Evolutionary conservation across 1,139 yeast genomes (phyloP), one percentile per base, ranked within the genome.

Genomic region (Hemisphaericaspora xylanilytica): DNA sequence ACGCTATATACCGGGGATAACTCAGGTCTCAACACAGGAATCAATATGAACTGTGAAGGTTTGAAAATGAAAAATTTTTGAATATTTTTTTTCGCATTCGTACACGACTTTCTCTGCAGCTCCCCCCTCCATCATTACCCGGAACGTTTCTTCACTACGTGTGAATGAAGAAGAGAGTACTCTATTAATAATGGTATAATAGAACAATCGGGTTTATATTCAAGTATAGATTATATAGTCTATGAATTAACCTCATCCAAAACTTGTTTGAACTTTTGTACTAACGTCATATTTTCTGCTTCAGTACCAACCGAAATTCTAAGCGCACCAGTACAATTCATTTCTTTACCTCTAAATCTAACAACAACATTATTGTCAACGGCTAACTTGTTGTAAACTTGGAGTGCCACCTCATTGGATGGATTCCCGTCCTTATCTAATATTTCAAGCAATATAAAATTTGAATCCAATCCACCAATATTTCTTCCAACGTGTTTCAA

Each of bases 401-500:
- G 55, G 37, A 74, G 62, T 1, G 98, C 97, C 16, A 78, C 59
- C n/a, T 71, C 78, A 51, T 84, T 85, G 25, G 78, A 78, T 0
- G 96, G 89, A 12, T 59, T 50, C 1, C 88, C 88, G 0, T 70
- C 56, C 39, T 71, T 68, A 54, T 81, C 80, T 39, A 85, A 67
- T 12, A 92, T 69, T 58, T 89, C 85, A 13, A 90, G 59, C 42
- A 92, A 70, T 8, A 92, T 52, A 57, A 92, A 92, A 59, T 92
- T 92, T 3, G 97, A 82, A 55, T 88, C 96, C 38, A 78, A 61
- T 1, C 98, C 98, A 29, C 97, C 97, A 38, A 88, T 75, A 44
- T 84, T 77, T 44, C 71, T 71, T 24, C 95, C 95, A 25, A 92
- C 71, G 5, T 84, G 80, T 11, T 75, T 63, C 30, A 86, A 56